Evolutionary conservation across 2,329 filamentous ascomycete genomes (phyloP), one percentile per base, ranked within the genome.

Genomic region (Phialemonium atrogriseum): DNA sequence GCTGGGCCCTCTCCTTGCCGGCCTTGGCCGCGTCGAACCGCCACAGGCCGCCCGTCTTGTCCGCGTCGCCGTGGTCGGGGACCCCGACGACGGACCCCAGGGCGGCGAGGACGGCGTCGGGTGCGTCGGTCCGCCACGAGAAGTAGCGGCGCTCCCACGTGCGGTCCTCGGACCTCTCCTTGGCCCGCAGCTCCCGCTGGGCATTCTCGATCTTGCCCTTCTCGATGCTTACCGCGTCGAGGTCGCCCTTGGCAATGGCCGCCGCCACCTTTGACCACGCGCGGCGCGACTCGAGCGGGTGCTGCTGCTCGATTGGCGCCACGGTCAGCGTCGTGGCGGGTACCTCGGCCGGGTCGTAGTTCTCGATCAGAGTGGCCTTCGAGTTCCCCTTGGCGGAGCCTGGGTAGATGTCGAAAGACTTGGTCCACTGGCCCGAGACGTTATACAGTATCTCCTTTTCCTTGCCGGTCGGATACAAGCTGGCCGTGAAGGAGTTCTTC

Each of bases 141-240:
- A 96, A 98, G 64, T 91, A 96, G 33, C 81, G 72, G 27, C 87
- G 72, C 49, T 87, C 73, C 89, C 91, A 98, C 24, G 74, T 66
- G 25, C 71, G 70, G 13, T 78, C 78, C 45, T 87, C 83, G n/a
- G 72, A 68, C 47, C 75, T 76, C 55, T 95, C 88, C 49, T 75
- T 67, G 52, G 74, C 73, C 41, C 88, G 77, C 60, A 65, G 50
- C 77, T 68, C 56, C 73, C 84, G 77, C 66, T 96, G 89, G 21
- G 80, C 77, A 45, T 86, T 84, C 59, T 96, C 91, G 42, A 96
- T 94, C 58, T 85, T 84, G 35, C 73, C 73, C 67, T 96, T 96
- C 54, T 94, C 84, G 10, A 61, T 51, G 2, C 77, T 77, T 1
- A 86, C 85, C 5, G 72, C 63, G 45, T 94, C 85, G 73, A 95